Conservation (phyloP, 176 grass and related monocot genomes). For the Phoenix dactylifera region DNA sequence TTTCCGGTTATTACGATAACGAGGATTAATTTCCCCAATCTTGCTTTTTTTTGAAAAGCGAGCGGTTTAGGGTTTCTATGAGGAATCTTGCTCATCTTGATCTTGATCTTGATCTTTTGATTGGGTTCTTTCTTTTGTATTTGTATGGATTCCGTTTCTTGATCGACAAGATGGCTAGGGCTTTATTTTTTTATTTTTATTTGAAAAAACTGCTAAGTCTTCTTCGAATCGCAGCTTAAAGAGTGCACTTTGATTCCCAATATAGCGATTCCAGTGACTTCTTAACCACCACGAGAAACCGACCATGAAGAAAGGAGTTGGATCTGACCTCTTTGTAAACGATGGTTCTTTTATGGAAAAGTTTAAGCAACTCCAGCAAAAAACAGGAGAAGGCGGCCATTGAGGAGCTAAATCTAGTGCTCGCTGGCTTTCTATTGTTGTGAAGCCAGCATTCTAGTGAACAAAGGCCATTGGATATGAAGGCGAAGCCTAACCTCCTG, state of each 20-base stretch:
- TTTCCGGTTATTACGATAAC: background rate
- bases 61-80: background rate
- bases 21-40: too few species aligned
- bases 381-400: conserved; percentile 28
- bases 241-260: conserved; percentile 27
- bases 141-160: too few species aligned
- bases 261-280: background rate
- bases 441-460: conserved; percentile 18
- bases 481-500: conserved; percentile 18
- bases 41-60: background rate
- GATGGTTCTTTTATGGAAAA: conserved; percentile 95
- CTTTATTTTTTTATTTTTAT: too few species aligned
- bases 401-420: conserved; percentile 2
- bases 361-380: conserved; percentile 89
- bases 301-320: conserved; percentile 33
- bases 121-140: too few species aligned
- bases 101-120: background rate
- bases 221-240: conserved; percentile 37
- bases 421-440: conserved; percentile 2
- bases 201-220: too few species aligned
- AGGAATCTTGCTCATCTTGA: background rate
- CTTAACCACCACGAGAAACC: conserved; percentile 8
- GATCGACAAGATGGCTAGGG: too few species aligned
- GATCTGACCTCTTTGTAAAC: conserved; percentile 58
- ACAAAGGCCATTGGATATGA: conserved; percentile 53